Conservation (phyloP, 495 filamentous ascomycete genomes). For the Alectoria sarmentosa region DNA sequence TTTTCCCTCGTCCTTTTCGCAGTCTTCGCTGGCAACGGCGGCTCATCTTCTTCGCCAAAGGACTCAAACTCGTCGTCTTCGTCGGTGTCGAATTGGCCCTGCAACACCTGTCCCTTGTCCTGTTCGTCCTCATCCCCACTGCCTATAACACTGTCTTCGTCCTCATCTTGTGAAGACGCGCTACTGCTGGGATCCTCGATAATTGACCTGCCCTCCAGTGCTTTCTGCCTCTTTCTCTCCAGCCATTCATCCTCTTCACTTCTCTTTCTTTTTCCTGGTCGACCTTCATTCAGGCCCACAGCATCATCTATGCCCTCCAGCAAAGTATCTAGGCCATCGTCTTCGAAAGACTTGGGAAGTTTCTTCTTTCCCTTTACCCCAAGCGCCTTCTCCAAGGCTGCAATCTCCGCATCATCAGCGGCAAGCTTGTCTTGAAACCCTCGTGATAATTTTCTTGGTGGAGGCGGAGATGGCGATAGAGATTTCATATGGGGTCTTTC, state of each 20-base stretch:
- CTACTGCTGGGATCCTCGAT: slow-evolving; percentile 31
- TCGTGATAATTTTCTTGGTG: slow-evolving; percentile 43
- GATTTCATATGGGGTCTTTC: slow-evolving; percentile 20
- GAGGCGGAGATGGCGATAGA: slow-evolving; percentile 19
- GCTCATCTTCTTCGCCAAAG: slow-evolving; percentile 27
- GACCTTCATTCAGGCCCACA: slow-evolving; percentile 36
- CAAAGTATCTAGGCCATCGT: slow-evolving; percentile 78
- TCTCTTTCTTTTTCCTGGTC: slow-evolving; percentile 42
- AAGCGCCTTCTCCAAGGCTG: slow-evolving; percentile 79
- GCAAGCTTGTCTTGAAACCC: slow-evolving; percentile 56
- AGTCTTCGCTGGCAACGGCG: slow-evolving; percentile 27
- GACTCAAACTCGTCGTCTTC: slow-evolving; percentile 35
- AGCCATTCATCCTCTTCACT: slow-evolving; percentile 49
- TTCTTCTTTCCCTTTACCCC: slow-evolving; percentile 75
- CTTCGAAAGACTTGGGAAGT: slow-evolving; percentile 65
- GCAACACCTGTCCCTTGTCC: slow-evolving; percentile 28
- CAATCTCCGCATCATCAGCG: slow-evolving; percentile 81
- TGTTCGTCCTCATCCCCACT: slow-evolving; percentile 23
- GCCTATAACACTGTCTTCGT: slow-evolving; percentile 20
- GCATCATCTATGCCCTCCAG: slow-evolving; percentile 60
- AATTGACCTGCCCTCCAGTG: slow-evolving; percentile 38
- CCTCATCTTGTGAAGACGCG: slow-evolving; percentile 20
- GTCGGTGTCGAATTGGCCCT: slow-evolving; percentile 33
- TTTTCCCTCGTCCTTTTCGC: slow-evolving; percentile 46
- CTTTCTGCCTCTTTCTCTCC: slow-evolving; percentile 62